Base-by-base conservation (phyloP, 345 rosid species). In the Orychophragmus violaceus region DNA sequence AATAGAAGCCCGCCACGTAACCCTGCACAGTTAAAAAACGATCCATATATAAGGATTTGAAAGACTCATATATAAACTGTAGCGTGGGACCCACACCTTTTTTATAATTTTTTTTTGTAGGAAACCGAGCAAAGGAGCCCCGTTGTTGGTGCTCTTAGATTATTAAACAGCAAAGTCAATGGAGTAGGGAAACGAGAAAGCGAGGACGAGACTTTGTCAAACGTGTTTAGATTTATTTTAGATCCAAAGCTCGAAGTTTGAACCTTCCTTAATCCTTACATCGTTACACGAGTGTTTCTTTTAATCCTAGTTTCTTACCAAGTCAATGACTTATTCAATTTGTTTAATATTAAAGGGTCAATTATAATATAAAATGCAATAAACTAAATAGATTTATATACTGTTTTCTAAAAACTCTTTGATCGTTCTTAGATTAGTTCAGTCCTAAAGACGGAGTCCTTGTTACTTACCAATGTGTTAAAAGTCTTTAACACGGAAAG, bases 201-300 rank as follows among this genome's bases (percentile, higher is more conserved):
- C 42, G 9, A 49, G 64, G 57, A 17, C 41, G n/a, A 68, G 21
- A 25, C 46, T 45, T 23, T 16, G 28, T 57, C 19, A 54, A 28
- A n/a, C 29, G 62, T 7, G 16, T 29, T 46, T 22, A 29, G 25
- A 19, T 39, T 51, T 49, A 25, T 27, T 12, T 65, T 16, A 33
- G 28, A 42, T 24, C 19, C 28, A 58, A 42, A 14, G 6, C n/a
- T 32, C 4, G 6, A 35, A 22, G 21, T 22, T n/a, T 27, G 57
- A 46, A 69, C 23, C 59, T 59, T 59, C 39, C 59, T 25, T 14
- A 51, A 14, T 51, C 57, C 57, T 50, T 50, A 25, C 57, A 51
- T 51, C 2, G 17, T 27, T 18, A 69, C 51, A 69, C 17, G 51
- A 69, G 51, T 59, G 42, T 59, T 49, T 69, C 13, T 24, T 16